Base-by-base conservation (phyloP, 2,329 filamentous ascomycete genomes). In the Microcyclosporella mali region DNA sequence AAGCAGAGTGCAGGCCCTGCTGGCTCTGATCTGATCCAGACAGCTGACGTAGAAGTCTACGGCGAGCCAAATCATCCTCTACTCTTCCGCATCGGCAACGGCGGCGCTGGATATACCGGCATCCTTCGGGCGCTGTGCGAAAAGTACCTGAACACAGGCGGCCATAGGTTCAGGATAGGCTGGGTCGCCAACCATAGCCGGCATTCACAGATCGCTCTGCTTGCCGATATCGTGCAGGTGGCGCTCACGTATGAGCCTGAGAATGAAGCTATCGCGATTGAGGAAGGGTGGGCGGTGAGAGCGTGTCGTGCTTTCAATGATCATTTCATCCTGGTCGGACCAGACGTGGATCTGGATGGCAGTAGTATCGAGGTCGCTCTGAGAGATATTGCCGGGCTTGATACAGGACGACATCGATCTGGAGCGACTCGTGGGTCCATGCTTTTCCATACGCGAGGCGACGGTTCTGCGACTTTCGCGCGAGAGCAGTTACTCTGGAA, bases 191-290 rank as follows among this genome's bases (percentile, higher is more conserved):
- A 58, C 42, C 54, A 56, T 27, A 52, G 46, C 15, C 50, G 56
- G 2, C 48, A 58, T 16, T 47, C 48, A 10, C 56, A 56, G 21
- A 43, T 56, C 6, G 56, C 54, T 4, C 34, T 58, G 6, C 39
- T 58, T 3, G 51, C 47, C 11, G 49, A 53, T 32, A 29, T 52
- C 1, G 49, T 56, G 16, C 50, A 58, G 27, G 33, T 56, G 1
- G 56, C 56, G 6, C 37, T 58, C 38, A 58, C 56, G 1, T 57
- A 57, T 28, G 56, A 57, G 35, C 56, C 49, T 3, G 40, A 41
- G 6, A 52, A 53, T 34, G 54, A 58, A 33, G 44, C 48, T 12
- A 7, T 55, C 3, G 37, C 52, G 1, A 41, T 52, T 10, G 3
- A 11, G 2, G 56, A 56, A 19, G 54, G 54, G 1, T 58, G 56